Base-by-base conservation (phyloP, 305 asterid genomes). In the Ajuga reptans region DNA sequence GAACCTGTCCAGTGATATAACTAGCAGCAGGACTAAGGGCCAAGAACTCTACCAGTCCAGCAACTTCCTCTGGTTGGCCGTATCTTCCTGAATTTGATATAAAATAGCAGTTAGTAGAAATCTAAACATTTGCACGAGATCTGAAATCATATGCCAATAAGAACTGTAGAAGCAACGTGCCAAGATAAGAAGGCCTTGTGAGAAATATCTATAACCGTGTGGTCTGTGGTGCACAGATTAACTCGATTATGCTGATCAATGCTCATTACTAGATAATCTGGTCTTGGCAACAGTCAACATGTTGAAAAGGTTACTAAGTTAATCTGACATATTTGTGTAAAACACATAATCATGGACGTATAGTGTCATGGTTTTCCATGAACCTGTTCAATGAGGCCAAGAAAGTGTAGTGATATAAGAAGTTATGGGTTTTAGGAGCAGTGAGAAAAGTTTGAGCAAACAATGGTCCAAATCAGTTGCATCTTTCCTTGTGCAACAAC, bases 1-100 rank as follows among this genome's bases (percentile, higher is more conserved):
- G 43, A 49, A 92, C 97, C 97, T 90, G 98, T 78, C 98, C 96
- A 46, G 98, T 92, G 72, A 92, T 88, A 74, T 90, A 90, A 69
- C 80, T 69, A 72, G 97, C 94, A 1, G 95, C 94, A 53, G 94
- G 97, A 79, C 69, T 84, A 47, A 90, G 85, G 49, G 96, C 95
- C 84, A 92, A 74, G 88, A 92, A 92, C 72, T 92, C 95, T 51
- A 87, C 90, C 6, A 88, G 82, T 69, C 96, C 98, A 73, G 94
- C 98, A 72, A 92, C 92, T 79, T 92, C 97, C 78, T 90, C 98
- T 10, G 97, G 95, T 76, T 80, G 89, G 33, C 97, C 98, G 49
- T 90, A 92, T 80, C 98, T 80, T 73, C 94, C 98, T 92, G 86
- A 49, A 75, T 72, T 61, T 45, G 21, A 54, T 21, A 51, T 18